Percentiles rank a stretch among this genome's conserved stretches.
phyloP scores from a whole-genome alignment of 2,329 filamentous ascomycete species.

The Penicillium sp. region DNA sequence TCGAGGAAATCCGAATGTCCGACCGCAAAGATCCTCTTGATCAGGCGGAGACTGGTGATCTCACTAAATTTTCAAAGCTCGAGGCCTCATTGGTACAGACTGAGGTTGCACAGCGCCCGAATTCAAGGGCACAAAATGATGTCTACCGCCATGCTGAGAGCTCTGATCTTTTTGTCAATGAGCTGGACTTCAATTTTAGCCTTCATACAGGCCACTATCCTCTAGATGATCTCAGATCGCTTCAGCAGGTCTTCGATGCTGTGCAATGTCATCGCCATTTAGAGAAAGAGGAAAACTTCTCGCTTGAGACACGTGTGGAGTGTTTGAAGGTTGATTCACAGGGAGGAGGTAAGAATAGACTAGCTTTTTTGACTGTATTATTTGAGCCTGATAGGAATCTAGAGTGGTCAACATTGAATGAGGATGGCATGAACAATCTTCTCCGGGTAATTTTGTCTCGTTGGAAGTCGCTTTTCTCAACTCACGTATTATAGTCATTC shows the following conservation, averaged over 20 bases:
- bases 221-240: slow-evolving; percentile 10
- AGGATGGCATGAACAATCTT: background rate
- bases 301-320: slow-evolving; percentile 5
- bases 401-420: slow-evolving; percentile 5
- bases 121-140: slow-evolving; percentile 13
- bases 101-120: slow-evolving; percentile 9
- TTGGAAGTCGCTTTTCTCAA: background rate
- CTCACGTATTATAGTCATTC: background rate
- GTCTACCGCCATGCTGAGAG: slow-evolving; percentile 9
- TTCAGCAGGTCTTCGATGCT: slow-evolving; percentile 18
- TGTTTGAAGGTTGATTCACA: slow-evolving; percentile 7
- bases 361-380: too few species aligned
- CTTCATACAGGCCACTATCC: slow-evolving; percentile 10
- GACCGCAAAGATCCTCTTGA: slow-evolving; percentile 1
- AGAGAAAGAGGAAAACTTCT: slow-evolving; percentile 12
- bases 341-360: slow-evolving; percentile 1
- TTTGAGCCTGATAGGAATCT: too few species aligned
- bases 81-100: slow-evolving; percentile 14
- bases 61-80: slow-evolving; percentile 9
- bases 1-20: background rate
- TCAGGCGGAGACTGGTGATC: slow-evolving; percentile 6
- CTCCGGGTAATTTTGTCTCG: background rate
- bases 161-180: slow-evolving; percentile 8
- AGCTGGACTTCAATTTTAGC: slow-evolving; percentile 13
- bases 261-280: slow-evolving; percentile 15